phyloP scores from a whole-genome alignment of 208 protist genomes.

The Leishmania amazonensis region DNA sequence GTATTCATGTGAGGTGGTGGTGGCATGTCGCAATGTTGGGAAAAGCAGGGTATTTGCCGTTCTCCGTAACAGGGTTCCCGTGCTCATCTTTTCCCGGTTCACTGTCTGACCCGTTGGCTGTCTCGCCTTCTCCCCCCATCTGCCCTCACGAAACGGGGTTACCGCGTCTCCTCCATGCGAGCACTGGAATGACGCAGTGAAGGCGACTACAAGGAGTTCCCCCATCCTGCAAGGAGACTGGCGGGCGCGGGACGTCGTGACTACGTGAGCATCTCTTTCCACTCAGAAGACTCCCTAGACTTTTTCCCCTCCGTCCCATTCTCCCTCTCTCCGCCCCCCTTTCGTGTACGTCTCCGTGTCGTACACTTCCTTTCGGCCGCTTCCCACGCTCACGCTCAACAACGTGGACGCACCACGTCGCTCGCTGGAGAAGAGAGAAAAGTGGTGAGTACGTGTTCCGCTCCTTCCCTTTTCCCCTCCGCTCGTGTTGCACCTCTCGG shows the following conservation, averaged over 20 bases:
- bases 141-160: not conserved
- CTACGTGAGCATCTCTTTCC: not conserved
- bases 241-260: too few relatives aligned
- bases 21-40: too few relatives aligned
- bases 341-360: not conserved
- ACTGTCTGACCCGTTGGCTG: too few relatives aligned
- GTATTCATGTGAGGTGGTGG: not conserved
- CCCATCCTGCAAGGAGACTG: not conserved
- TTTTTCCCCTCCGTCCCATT: not conserved
- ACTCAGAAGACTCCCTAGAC: not conserved
- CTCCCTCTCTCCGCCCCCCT: not conserved
- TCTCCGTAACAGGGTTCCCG: not conserved
- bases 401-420: not conserved
- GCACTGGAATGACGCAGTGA: slow-evolving; percentile 66
- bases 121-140: not conserved
- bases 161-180: not conserved
- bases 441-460: slow-evolving; percentile 1
- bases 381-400: not conserved
- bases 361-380: not conserved
- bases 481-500: not conserved
- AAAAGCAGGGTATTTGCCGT: not conserved
- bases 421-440: not conserved
- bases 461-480: not conserved
- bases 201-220: slow-evolving; percentile 45
- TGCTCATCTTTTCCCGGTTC: not conserved